Evolutionary conservation across 2,329 filamentous ascomycete species (phyloP), one percentile per base, ranked within the genome.

Genomic region (Exophiala aquamarina): DNA sequence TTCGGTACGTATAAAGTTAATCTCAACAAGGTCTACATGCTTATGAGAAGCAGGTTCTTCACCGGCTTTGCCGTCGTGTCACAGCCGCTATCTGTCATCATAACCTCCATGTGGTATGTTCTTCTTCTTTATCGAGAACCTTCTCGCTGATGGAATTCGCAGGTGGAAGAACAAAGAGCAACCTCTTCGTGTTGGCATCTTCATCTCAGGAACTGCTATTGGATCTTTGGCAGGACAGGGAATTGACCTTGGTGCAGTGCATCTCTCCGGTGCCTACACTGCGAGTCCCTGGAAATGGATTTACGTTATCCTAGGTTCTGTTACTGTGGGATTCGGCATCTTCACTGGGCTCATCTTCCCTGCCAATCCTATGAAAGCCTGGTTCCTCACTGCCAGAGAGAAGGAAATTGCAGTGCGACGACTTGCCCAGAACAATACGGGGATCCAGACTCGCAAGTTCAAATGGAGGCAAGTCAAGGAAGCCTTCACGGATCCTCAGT

Each of bases 351-450:
- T 69, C 15, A 66, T 70, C 37, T 66, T 75, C n/a, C 82, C 83
- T 2, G 84, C 88, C 62, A 82, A 77, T n/a, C 84, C 83, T 0
- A 87, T 87, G 83, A 75, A 81, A 5, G 83, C 84, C 18, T 83
- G 83, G 63, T 87, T 82, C 63, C 85, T 83, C 60, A 74, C 68
- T 8, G 82, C 86, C 56, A 72, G 79, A 45, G 82, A 85, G 59
- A 87, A 87, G 69, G 71, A 72, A 28, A 71, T 83, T 35, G 79
- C 82, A 75, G 69, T 83, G 1, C 79, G 82, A 63, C 75, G 80
- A 1, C 76, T 83, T 2, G 74, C 78, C 3, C 68, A 72, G 44
- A 83, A 83, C 65, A 79, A 82, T 64, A 83, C 79, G 0, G 79
- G 80, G 44, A 69, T 83, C 14, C 77, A 83, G 66, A 82, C 81